These are phyloP conservation scores for Phoma sp. DNA, from an alignment of 2,329 filamentous ascomycete species.

Conservation along the genomic window DNA sequence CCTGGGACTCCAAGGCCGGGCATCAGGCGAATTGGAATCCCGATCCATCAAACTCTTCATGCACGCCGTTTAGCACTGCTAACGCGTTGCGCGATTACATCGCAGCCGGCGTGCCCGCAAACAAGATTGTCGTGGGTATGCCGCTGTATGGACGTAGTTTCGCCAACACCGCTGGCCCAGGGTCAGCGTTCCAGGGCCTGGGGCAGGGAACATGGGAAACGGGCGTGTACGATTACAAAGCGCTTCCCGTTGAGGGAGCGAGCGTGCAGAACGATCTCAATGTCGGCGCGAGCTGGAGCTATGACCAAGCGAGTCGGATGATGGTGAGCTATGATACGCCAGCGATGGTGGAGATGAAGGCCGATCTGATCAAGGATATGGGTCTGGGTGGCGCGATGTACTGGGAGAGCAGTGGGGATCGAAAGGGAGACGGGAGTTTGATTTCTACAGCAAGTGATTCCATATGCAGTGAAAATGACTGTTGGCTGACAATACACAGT, in stretches of 20 bases:
- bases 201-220: constrained; percentile 46
- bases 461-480: neutral
- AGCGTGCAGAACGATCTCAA: constrained; percentile 29
- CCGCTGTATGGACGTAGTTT: constrained; percentile 49
- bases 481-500: constrained; percentile 29
- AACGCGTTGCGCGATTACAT: constrained; percentile 44
- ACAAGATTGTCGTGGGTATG: constrained; percentile 48
- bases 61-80: constrained; percentile 46
- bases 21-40: constrained; percentile 43
- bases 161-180: constrained; percentile 44
- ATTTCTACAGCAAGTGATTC: constrained; percentile 39
- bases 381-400: constrained; percentile 50
- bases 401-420: constrained; percentile 48
- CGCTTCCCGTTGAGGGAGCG: constrained; percentile 38
- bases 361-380: constrained; percentile 28
- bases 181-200: constrained; percentile 38
- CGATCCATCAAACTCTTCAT: neutral
- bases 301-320: constrained; percentile 30
- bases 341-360: constrained; percentile 40
- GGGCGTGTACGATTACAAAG: constrained; percentile 49
- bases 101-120: constrained; percentile 39
- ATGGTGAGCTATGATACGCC: constrained; percentile 48
- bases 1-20: constrained; percentile 44
- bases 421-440: constrained; percentile 40
- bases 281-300: constrained; percentile 42